A percentile compares a stretch with the other conserved stretches of the same genome.
These are phyloP conservation scores for Hippophae gyantsensis DNA, from an alignment of 306 rosid species.

Conservation along the genomic window DNA sequence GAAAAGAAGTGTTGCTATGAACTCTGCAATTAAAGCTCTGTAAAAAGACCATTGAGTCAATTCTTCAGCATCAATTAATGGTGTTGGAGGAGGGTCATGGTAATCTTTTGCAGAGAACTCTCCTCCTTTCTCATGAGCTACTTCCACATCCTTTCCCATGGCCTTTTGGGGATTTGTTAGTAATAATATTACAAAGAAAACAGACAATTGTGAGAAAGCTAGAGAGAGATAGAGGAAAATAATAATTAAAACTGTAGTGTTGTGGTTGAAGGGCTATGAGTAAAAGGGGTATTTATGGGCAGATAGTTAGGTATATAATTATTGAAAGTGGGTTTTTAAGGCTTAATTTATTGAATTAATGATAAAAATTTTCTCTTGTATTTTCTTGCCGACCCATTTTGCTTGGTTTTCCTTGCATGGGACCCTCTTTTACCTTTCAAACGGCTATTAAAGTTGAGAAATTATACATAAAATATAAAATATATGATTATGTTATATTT, in stretches of 20 bases:
- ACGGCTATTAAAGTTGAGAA: conserved; percentile 26
- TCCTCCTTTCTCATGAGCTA: conserved; percentile 37
- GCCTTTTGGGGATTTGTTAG: too few relatives aligned
- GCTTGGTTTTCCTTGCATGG: conserved; percentile 58
- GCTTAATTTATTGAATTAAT: background rate
- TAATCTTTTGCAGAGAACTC: conserved; percentile 63
- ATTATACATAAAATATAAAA: too few relatives aligned
- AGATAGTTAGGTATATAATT: background rate
- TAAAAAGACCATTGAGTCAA: conserved; percentile 69
- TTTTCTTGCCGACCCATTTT: conserved; percentile 50
- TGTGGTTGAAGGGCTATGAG: conserved; percentile 7
- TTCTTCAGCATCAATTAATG: conserved; percentile 51
- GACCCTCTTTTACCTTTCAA: conserved; percentile 35
- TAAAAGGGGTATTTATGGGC: conserved; percentile 46
- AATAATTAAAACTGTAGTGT: background rate
- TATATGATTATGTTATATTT: too few relatives aligned
- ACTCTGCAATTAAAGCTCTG: conserved; percentile 81
- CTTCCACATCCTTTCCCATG: conserved; percentile 72
- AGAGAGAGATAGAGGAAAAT: too few relatives aligned
- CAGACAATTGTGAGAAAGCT: background rate
- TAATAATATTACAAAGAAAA: background rate
- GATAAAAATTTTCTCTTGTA: background rate
- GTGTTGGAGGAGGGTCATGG: conserved; percentile 79
- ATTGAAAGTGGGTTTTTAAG: too few relatives aligned
- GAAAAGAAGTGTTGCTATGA: conserved; percentile 84